Base-by-base conservation (phyloP, 768 basidiomycete species). In the Leccinum olivaceopallidum region DNA sequence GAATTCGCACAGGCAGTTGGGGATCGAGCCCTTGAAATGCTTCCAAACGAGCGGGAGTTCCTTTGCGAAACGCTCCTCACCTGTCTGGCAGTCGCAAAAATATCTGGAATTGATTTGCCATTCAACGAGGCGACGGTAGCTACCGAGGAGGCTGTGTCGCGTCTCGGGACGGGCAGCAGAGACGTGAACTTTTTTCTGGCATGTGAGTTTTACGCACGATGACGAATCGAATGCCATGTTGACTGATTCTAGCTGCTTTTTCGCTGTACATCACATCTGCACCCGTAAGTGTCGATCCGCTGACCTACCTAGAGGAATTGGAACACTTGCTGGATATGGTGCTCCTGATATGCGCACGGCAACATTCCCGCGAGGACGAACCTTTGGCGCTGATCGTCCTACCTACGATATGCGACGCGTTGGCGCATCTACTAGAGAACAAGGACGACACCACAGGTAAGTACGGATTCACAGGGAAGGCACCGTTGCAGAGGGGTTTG, bases 251-350 rank as follows among this genome's bases (percentile, higher is more conserved):
- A 53, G 85, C 80, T 58, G 76, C 80, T 2, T 76, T 85, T 63
- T 75, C 85, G 6, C 61, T 76, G 28, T 82, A 80, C 62, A 68
- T 85, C 51, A 55, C 76, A 5, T 69, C 73, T 6, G 69, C 68
- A 5, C 56, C 63, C 2, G 55, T 64, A 34, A 54, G 60, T 1
- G 69, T 68, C 47, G 78, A 79, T 54, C 63, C 79, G 3, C 67
- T 85, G 32, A 69, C 73, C 42, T 74, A 74, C 58, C 73, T 78
- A 10, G 86, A 88, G 55, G 68, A 68, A 16, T 59, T 71, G 60
- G 76, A 82, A 50, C 78, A 81, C 66, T 68, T 90, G 55, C 71
- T 81, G 30, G 82, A 85, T 56, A 71, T 76, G 1, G 65, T 85
- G 6, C 63, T 85, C 6, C 71, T 83, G 39, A 80, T 85, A 37